A percentile compares a stretch with the other conserved stretches of the same genome.
These are phyloP conservation scores for Fusarium sulawesiense DNA, from an alignment of 2,329 filamentous ascomycete species.

Conservation along the genomic window DNA sequence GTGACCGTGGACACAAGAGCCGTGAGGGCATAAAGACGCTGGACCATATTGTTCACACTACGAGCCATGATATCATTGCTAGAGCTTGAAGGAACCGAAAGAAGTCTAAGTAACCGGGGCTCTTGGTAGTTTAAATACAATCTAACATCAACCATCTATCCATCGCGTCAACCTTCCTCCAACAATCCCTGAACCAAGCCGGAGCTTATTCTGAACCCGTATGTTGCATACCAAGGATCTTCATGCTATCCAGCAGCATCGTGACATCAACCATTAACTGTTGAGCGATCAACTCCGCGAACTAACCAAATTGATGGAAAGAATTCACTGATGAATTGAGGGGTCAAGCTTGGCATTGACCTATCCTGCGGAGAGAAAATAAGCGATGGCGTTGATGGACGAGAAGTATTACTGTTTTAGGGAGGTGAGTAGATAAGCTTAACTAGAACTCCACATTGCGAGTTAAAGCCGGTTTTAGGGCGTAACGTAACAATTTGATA, in stretches of 20 bases:
- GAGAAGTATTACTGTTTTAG: neutral
- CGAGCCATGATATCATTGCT: neutral
- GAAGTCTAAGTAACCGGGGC: rapidly evolving
- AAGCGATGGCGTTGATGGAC: neutral
- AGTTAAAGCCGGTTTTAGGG: neutral
- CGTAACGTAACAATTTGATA: neutral
- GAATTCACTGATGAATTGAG: neutral
- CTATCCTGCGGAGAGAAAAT: neutral
- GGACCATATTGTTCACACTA: neutral
- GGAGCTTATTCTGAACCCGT: slow-evolving; percentile 8
- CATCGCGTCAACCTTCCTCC: neutral
- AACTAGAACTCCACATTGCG: slow-evolving; percentile 1
- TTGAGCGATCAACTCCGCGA: neutral
- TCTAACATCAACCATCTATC: rapidly evolving
- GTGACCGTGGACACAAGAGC: neutral
- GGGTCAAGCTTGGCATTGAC: slow-evolving; percentile 15
- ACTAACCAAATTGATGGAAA: neutral
- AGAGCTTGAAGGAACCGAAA: rapidly evolving
- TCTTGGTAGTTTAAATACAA: neutral
- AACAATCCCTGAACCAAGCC: neutral
- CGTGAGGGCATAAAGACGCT: rapidly evolving
- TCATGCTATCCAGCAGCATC: neutral
- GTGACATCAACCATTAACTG: neutral
- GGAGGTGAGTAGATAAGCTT: slow-evolving; percentile 25
- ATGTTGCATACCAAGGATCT: neutral